phyloP scores from a whole-genome alignment of 1,284 basidiomycete genomes.

The Melampsora larici-populina region DNA sequence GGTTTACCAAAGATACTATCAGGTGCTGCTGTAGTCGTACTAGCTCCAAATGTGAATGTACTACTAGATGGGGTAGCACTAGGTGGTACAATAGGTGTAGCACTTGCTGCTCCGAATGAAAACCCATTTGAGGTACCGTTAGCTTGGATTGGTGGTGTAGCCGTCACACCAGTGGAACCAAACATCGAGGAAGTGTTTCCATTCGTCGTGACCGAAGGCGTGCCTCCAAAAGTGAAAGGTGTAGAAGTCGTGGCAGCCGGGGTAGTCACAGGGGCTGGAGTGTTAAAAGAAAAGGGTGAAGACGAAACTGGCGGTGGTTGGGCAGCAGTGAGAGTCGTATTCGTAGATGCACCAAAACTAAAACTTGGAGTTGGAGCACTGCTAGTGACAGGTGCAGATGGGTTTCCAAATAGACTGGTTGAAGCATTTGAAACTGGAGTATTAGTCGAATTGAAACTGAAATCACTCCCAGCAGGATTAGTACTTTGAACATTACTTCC shows the following conservation, averaged over 20 bases:
- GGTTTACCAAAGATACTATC: slow-evolving; percentile 4
- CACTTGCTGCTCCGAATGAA: not conserved
- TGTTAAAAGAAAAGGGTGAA: not conserved
- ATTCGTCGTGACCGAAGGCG: not conserved
- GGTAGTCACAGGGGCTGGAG: not conserved
- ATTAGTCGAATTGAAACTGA: not conserved
- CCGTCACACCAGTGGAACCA: slow-evolving; percentile 1
- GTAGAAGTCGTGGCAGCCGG: not conserved
- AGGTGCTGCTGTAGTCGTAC: slow-evolving; percentile 3
- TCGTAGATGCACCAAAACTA: not conserved
- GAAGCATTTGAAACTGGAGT: not conserved
- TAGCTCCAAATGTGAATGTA: not conserved
- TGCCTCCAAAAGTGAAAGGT: not conserved
- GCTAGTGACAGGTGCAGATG: not conserved
- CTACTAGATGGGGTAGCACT: not conserved
- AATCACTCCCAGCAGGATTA: not conserved
- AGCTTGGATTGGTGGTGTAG: slow-evolving; percentile 4
- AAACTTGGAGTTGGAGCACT: not conserved
- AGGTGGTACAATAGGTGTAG: not conserved
- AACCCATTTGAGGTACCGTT: not conserved
- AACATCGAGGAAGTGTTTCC: slow-evolving; percentile 10
- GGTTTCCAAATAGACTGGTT: not conserved
- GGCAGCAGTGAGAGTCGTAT: not conserved
- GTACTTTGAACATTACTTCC: no score
- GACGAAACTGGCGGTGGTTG: not conserved